phyloP scores from a whole-genome alignment of 2,329 filamentous ascomycete species.

The Botryotinia narcissicola region DNA sequence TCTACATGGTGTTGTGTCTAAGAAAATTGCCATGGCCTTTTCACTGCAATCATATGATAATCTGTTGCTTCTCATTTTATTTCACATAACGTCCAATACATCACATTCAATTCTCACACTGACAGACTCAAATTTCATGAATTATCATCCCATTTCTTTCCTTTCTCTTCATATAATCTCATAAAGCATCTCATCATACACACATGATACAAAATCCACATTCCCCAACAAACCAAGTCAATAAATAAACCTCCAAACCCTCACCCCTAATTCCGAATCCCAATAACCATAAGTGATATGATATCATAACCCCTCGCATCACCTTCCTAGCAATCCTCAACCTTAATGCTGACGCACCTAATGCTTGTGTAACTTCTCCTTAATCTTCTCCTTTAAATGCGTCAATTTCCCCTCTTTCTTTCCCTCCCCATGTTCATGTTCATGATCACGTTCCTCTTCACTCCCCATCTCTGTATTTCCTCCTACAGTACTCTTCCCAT shows the following conservation, averaged over 20 bases:
- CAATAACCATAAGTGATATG: background rate
- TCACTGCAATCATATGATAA: background rate
- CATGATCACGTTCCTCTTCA: constrained; percentile 11
- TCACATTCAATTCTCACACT: background rate
- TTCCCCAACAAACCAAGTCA: background rate
- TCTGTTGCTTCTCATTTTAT: background rate
- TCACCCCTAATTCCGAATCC: background rate
- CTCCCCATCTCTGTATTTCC: constrained; percentile 19
- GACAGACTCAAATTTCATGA: background rate
- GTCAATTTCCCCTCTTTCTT: constrained; percentile 44
- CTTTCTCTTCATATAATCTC: background rate
- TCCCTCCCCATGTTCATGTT: constrained; percentile 20
- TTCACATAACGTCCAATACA: background rate
- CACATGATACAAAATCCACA: background rate
- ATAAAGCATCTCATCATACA: background rate
- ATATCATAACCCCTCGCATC: background rate
- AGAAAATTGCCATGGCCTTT: background rate
- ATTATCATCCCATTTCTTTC: background rate
- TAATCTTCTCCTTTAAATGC: constrained; percentile 62
- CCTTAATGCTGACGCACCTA: background rate
- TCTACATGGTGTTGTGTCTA: background rate
- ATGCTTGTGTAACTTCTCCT: constrained; percentile 60
- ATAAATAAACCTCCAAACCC: background rate
- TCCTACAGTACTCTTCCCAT: constrained; percentile 41
- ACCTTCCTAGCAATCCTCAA: too few relatives aligned